These are phyloP conservation scores for Nymphaea colorata DNA, from an alignment of 164 flowering plant genomes.

Conservation along the genomic window DNA sequence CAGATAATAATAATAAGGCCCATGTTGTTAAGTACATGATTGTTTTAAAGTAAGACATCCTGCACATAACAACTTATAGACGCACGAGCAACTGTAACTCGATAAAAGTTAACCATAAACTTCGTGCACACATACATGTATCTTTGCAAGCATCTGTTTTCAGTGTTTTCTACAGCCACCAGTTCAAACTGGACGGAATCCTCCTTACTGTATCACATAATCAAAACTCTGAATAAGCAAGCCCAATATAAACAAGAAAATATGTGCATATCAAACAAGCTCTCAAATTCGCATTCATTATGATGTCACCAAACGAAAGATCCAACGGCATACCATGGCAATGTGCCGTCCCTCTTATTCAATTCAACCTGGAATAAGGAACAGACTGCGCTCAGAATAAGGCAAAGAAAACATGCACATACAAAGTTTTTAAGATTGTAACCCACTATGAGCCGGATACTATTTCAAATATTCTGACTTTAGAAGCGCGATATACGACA, in stretches of 20 bases:
- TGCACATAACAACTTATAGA: background rate
- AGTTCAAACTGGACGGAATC: slow-evolving; percentile 35
- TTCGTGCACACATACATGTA: slow-evolving; percentile 42
- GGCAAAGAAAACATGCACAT: background rate
- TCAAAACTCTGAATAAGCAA: slow-evolving; percentile 6
- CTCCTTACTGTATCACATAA: slow-evolving; percentile 29
- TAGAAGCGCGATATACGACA: background rate
- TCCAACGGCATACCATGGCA: slow-evolving; percentile 1
- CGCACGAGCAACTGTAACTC: background rate
- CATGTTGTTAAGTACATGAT: background rate
- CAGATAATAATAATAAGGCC: slow-evolving; percentile 1
- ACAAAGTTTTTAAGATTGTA: background rate
- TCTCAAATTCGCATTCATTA: background rate
- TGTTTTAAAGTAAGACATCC: background rate
- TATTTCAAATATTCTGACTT: background rate
- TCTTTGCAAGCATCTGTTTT: slow-evolving; percentile 33
- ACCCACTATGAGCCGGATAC: background rate
- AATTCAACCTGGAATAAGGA: slow-evolving; percentile 4
- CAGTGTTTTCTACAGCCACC: slow-evolving; percentile 23
- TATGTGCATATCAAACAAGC: too few species aligned
- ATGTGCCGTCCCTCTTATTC: slow-evolving; percentile 1
- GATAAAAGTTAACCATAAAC: background rate
- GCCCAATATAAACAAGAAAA: too few species aligned
- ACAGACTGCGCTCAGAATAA: background rate
- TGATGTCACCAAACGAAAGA: background rate